Percentiles rank a stretch among this genome's conserved stretches.
phyloP scores from a whole-genome alignment of 106 monocot species.

The Alisma plantagoaquatica region DNA sequence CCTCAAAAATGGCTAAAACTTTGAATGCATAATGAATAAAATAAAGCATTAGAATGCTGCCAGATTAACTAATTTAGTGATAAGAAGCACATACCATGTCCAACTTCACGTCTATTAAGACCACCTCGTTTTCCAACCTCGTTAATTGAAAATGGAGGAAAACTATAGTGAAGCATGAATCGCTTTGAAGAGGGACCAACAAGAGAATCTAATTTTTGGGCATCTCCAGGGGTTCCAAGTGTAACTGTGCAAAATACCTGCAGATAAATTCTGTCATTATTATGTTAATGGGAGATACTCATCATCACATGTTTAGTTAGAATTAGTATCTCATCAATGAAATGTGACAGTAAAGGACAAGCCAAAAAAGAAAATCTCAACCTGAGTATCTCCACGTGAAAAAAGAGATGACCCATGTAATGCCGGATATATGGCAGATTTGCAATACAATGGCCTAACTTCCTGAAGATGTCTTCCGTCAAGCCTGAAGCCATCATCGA shows the following conservation, averaged over 20 bases:
- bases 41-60: no score
- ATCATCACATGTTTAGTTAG: not conserved
- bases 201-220: constrained; percentile 81
- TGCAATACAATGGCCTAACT: constrained; percentile 88
- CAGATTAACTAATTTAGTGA: no score
- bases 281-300: not conserved
- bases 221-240: constrained; percentile 91
- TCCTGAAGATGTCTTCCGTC: constrained; percentile 90
- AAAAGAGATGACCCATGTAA: constrained; percentile 96
- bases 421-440: constrained; percentile 60
- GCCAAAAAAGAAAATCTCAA: constrained; percentile 1
- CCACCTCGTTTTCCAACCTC: constrained; percentile 87
- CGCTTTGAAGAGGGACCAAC: constrained; percentile 94
- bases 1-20: no score
- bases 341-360: no score
- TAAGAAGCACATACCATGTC: constrained; percentile 57
- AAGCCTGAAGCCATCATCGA: constrained; percentile 83
- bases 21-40: no score
- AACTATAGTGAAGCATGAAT: constrained; percentile 97
- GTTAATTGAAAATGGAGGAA: constrained; percentile 95
- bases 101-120: constrained; percentile 94
- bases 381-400: constrained; percentile 93
- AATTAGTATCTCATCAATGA: no score
- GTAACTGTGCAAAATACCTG: constrained; percentile 97
- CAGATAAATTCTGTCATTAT: not conserved